phyloP scores from a whole-genome alignment of 1,139 yeast species.

The Suhomyces bolitotheri region DNA sequence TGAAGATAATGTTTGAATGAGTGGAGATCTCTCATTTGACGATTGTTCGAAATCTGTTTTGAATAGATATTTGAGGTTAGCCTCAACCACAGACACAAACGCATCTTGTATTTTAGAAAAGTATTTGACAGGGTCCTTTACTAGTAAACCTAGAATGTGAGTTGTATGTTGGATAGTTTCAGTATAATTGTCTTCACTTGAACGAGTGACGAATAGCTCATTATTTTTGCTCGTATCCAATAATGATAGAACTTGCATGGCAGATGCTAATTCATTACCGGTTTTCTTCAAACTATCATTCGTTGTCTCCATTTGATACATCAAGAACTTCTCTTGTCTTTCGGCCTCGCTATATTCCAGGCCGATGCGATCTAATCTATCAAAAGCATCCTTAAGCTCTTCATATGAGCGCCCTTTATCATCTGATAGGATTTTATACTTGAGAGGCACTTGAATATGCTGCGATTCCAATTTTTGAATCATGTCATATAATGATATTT shows the following conservation, averaged over 20 bases:
- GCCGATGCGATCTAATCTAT: constrained; percentile 18
- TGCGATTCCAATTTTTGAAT: constrained; percentile 30
- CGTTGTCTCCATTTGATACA: constrained; percentile 20
- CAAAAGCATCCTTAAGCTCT: constrained; percentile 14
- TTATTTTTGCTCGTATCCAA: too few species aligned
- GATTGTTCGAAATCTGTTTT: constrained; percentile 9
- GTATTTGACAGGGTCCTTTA: constrained; percentile 1
- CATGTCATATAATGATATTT: constrained; percentile 23
- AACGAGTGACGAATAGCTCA: neutral
- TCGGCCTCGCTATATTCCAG: constrained; percentile 19
- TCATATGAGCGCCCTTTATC: constrained; percentile 3
- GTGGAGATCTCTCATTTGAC: constrained; percentile 5
- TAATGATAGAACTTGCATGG: constrained; percentile 5
- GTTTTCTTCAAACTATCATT: constrained; percentile 5
- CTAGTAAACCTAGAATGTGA: constrained; percentile 1
- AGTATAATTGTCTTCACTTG: neutral
- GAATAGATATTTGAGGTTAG: constrained; percentile 13
- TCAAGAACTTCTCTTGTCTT: constrained; percentile 22
- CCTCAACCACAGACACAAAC: constrained; percentile 8
- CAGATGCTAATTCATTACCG: constrained; percentile 3
- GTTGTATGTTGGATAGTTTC: neutral
- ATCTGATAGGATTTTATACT: constrained; percentile 28
- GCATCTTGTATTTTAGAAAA: constrained; percentile 3
- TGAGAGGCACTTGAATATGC: constrained; percentile 30
- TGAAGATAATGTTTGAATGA: constrained; percentile 14